Base-by-base conservation (phyloP, 148 eudicot species). In the Amaranthus cruentus region DNA sequence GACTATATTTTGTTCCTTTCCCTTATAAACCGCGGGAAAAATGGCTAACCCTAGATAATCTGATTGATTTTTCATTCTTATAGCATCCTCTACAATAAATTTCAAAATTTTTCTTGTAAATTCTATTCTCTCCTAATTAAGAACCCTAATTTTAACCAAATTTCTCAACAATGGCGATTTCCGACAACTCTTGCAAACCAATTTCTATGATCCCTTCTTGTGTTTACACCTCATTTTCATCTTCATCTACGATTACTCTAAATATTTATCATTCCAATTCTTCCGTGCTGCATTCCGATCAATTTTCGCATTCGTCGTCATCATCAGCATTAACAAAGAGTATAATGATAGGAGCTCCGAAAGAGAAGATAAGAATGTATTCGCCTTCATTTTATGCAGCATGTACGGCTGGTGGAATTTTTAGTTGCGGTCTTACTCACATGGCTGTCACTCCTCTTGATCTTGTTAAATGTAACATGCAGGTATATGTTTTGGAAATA, bases 381-480 rank as follows among this genome's bases (percentile, higher is more conserved):
- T 85, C 93, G 42, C 90, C 87, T 1, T 75, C 83, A 3, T 89
- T 61, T 55, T 91, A 91, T 54, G 85, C 78, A 0, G 88, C 88
- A 6, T 84, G 87, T 68, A 81, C 90, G 4, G 75, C 55, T 11
- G 92, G 96, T 43, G 91, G 96, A 4, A 66, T 71, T 3, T 66
- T 88, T 15, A 59, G 87, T 70, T 87, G 93, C 73, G 92, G 92
- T n/a, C 78, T 79, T 51, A 91, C 96, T 82, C 96, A 90, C 67
- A 84, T 61, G 59, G 88, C 92, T 71, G 84, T 90, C 69, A 90
- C 96, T 73, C 96, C 96, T 62, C 84, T 90, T 44, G 96, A 90
- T 81, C 78, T 90, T 51, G 83, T 90, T 80, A 90, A 90, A 76
- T 90, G 92, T 79, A 90, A 88, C 51, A 90, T 88, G 90, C 90